Evolutionary conservation across 345 rosid genomes (phyloP).

Genomic region (Aquilaria sinensis): DNA sequence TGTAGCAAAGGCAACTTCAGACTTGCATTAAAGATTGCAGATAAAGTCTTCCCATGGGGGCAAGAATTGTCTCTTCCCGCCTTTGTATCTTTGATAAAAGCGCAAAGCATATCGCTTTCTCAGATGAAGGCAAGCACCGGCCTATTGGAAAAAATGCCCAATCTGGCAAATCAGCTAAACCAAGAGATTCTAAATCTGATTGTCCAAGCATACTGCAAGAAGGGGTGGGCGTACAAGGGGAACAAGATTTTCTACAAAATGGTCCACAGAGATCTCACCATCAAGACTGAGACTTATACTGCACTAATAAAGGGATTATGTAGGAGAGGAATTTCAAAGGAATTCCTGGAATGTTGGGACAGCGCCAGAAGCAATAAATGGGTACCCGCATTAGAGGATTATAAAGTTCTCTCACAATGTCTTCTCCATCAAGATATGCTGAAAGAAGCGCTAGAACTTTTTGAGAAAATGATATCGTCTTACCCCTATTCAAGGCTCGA

Average conservation of each 20-base stretch:
- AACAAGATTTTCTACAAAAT: slow-evolving; percentile 40
- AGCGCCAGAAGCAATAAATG: slow-evolving; percentile 40
- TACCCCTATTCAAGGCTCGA: slow-evolving; percentile 28
- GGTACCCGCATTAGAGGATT: slow-evolving; percentile 36
- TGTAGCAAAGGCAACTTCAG: slow-evolving; percentile 33
- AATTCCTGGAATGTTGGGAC: slow-evolving; percentile 34
- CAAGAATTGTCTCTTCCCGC: slow-evolving; percentile 44
- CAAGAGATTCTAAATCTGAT: slow-evolving; percentile 53
- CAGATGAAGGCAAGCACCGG: slow-evolving; percentile 27
- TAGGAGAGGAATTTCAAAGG: slow-evolving; percentile 38
- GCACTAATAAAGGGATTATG: slow-evolving; percentile 42
- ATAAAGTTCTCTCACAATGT: slow-evolving; percentile 38
- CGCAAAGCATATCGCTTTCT: slow-evolving; percentile 35
- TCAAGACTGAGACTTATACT: slow-evolving; percentile 39
- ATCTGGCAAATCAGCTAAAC: slow-evolving; percentile 44
- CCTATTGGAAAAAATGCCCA: slow-evolving; percentile 49
- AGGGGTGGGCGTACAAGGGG: slow-evolving; percentile 42
- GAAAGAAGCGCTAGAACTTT: slow-evolving; percentile 54
- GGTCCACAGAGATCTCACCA: slow-evolving; percentile 31
- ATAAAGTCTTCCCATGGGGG: slow-evolving; percentile 67
- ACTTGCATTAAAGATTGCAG: slow-evolving; percentile 32
- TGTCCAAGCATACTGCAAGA: slow-evolving; percentile 50
- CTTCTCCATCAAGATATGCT: slow-evolving; percentile 41
- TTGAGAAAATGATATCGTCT: slow-evolving; percentile 35
- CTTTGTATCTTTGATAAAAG: slow-evolving; percentile 37